Evolutionary conservation across 1,139 yeast genomes (phyloP).

Genomic region (Suzukiozyma palmioleophila): DNA sequence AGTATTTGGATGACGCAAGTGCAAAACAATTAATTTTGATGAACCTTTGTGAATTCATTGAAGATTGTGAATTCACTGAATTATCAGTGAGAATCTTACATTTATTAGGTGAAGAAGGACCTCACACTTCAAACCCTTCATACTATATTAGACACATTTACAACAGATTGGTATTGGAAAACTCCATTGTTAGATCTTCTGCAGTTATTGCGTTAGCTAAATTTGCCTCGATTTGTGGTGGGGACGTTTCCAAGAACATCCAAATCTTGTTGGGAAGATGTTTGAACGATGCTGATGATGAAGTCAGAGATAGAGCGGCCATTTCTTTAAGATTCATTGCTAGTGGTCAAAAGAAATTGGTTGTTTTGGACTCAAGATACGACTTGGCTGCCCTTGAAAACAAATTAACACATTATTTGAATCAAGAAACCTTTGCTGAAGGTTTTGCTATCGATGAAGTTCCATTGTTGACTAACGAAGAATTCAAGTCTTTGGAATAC

Average conservation of each 20-base stretch:
- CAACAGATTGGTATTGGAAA: conserved; percentile 93
- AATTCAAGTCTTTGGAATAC: conserved; percentile 57
- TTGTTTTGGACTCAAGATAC: conserved; percentile 65
- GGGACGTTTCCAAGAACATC: conserved; percentile 63
- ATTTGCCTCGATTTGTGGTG: conserved; percentile 79
- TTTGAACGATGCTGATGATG: conserved; percentile 87
- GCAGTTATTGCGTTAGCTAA: conserved; percentile 92
- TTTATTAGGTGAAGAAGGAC: conserved; percentile 92
- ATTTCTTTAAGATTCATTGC: conserved; percentile 69
- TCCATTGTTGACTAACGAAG: conserved; percentile 60
- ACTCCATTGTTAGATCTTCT: conserved; percentile 90
- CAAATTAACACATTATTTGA: conserved; percentile 69
- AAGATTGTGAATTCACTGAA: conserved; percentile 96
- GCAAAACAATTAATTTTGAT: conserved; percentile 85
- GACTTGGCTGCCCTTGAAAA: conserved; percentile 76
- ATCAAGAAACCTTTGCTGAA: conserved; percentile 51
- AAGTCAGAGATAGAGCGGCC: conserved; percentile 97
- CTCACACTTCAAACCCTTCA: conserved; percentile 80
- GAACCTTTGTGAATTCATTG: conserved; percentile 92
- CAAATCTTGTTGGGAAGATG: conserved; percentile 77
- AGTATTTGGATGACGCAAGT: conserved; percentile 66
- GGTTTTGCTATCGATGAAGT: conserved; percentile 72
- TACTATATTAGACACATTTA: conserved; percentile 92
- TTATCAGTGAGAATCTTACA: conserved; percentile 87
- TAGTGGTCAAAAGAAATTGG: conserved; percentile 46